Conservation (phyloP, 306 rosid genomes). For the Carpinus viminea region DNA sequence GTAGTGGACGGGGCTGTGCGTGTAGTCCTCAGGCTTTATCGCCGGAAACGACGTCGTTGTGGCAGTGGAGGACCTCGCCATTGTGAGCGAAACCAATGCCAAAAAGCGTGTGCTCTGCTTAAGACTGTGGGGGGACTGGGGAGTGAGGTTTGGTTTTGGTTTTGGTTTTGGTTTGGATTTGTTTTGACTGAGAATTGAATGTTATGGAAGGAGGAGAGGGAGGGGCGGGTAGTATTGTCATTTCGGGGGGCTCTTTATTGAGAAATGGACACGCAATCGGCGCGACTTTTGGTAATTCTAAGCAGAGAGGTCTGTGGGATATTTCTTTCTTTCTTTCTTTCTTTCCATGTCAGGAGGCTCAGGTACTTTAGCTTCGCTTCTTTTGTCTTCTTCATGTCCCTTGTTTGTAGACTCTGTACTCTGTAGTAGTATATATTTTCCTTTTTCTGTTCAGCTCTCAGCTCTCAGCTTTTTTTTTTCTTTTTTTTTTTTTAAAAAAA, state of each 20-base stretch:
- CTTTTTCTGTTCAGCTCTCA: background rate
- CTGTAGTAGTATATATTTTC: no score
- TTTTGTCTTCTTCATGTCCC: slow-evolving; percentile 7
- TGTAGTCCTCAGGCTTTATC: slow-evolving; percentile 58
- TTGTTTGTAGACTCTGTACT: no score
- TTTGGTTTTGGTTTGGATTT: no score
- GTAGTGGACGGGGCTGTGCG: slow-evolving; percentile 78
- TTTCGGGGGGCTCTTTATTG: background rate
- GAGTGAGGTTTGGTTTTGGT: no score
- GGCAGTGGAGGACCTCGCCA: slow-evolving; percentile 53
- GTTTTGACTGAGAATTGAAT: background rate
- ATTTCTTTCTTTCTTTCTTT: background rate
- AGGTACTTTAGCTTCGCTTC: slow-evolving; percentile 5
- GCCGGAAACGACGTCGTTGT: slow-evolving; percentile 50
- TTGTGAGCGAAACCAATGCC: background rate
- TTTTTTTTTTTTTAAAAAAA: background rate
- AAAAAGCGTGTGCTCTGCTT: background rate
- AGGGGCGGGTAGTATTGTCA: slow-evolving; percentile 31
- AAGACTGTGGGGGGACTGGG: no score
- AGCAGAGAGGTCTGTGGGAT: background rate
- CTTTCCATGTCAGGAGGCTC: background rate
- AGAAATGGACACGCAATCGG: slow-evolving; percentile 38
- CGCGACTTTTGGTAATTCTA: slow-evolving; percentile 37
- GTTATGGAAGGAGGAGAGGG: background rate
- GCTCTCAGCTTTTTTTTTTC: no score